Percentiles rank a stretch among this genome's conserved stretches.
phyloP scores from a whole-genome alignment of 305 asterid species.

The Fraxinus sp. region DNA sequence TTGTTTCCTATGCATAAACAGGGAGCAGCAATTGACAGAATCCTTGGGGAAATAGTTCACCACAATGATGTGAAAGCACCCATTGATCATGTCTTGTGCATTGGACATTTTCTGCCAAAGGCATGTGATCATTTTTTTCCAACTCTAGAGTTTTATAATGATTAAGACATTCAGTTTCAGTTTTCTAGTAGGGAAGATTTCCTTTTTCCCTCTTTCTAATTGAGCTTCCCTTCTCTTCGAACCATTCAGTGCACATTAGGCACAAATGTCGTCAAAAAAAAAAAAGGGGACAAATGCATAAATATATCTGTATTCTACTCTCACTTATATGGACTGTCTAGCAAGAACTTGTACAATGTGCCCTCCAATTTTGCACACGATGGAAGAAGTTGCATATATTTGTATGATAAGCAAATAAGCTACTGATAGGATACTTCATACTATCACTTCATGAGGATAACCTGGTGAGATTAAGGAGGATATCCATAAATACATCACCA shows the following conservation, averaged over 20 bases:
- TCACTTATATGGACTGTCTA: not conserved
- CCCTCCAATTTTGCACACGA: not conserved
- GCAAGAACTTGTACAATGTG: not conserved
- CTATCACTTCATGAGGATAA: not conserved
- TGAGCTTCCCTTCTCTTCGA: not conserved
- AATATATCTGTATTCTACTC: not conserved
- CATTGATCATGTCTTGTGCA: slow-evolving; percentile 72
- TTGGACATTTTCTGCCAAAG: slow-evolving; percentile 88
- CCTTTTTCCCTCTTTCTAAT: not conserved
- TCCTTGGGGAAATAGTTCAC: slow-evolving; percentile 81
- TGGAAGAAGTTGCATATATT: not conserved
- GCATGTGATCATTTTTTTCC: slow-evolving; percentile 28
- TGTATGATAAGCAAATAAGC: not conserved
- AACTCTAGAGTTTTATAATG: not conserved
- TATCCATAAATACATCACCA: not conserved
- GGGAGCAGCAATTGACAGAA: slow-evolving; percentile 96
- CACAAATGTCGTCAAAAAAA: not conserved
- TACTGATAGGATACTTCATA: not conserved
- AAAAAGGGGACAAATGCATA: not conserved
- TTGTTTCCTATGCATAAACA: slow-evolving; percentile 22
- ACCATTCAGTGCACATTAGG: not conserved
- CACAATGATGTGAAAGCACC: slow-evolving; percentile 61
- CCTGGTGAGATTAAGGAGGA: not conserved
- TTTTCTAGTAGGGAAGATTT: not conserved
- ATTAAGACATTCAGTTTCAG: not conserved